Percentiles rank a stretch among this genome's conserved stretches.
phyloP scores from a whole-genome alignment of 352 stramenopile species.

The Globisporangium iwayamae region DNA sequence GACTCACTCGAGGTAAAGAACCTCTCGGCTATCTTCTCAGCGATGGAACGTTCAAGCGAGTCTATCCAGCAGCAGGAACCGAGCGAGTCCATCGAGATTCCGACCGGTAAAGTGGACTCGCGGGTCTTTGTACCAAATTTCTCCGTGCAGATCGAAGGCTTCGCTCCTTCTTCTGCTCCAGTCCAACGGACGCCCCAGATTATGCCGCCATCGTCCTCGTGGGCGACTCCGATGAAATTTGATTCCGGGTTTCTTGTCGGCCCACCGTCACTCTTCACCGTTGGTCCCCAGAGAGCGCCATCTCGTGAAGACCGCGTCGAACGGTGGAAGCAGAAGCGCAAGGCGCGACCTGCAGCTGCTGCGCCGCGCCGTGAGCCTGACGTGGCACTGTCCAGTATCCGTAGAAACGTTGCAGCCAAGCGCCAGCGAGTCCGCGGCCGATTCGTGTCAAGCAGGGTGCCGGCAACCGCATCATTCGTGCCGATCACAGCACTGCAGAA shows the following conservation, averaged over 20 bases:
- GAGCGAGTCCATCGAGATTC: not conserved
- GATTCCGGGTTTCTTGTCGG: not conserved
- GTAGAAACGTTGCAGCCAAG: not conserved
- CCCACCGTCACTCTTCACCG: not conserved
- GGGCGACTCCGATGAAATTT: not conserved
- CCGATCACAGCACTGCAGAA: conserved; percentile 1
- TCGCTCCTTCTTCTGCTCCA: not conserved
- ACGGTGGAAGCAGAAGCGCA: conserved; percentile 4
- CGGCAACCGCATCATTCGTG: not conserved
- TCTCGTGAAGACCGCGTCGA: conserved; percentile 4
- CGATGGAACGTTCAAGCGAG: not conserved
- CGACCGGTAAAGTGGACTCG: not conserved
- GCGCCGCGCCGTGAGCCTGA: not conserved
- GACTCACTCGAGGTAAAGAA: not conserved
- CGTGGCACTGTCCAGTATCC: not conserved
- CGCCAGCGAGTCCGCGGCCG: not conserved
- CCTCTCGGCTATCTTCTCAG: not conserved
- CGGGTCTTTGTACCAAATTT: conserved; percentile 1
- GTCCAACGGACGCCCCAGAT: not conserved
- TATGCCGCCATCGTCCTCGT: not conserved
- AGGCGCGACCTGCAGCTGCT: not conserved
- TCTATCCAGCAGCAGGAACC: not conserved
- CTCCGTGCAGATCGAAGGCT: not conserved
- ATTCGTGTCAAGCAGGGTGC: not conserved
- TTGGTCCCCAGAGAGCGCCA: not conserved